Evolutionary conservation across 148 eudicot genomes (phyloP), one percentile per base, ranked within the genome.

Genomic region (Beta vulgaris): DNA sequence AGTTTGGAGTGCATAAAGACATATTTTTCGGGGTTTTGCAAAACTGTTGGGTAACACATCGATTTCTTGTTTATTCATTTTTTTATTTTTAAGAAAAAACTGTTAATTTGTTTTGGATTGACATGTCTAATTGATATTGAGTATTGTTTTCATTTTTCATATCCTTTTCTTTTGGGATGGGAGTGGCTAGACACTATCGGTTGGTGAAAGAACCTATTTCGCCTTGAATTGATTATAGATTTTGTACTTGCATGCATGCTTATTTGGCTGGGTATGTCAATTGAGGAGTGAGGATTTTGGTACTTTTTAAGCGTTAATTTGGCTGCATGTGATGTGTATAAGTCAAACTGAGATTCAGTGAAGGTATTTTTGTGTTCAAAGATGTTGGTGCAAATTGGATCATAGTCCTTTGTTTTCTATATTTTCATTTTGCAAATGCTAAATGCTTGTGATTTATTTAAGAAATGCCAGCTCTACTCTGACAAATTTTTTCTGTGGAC

Each of bases 401-500:
- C 6, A 2, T 18, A 18, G 8, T 23, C 21, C 40, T 21, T 36
- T 21, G 0, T 6, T 64, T 32, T 21, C 2, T 21, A 32, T 18
- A 6, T 34, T 7, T n/a, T 34, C 39, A 35, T 29, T 63, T 16
- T 58, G 1, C 5, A 58, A 57, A 13, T 29, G 43, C 25, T 32
- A 34, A 18, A 15, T 53, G 9, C 44, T 11, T 25, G 60, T 68
- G 40, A 26, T 13, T 69, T 63, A 11, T 60, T 21, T n/a, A n/a
- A 29, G 46, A 23, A 25, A 12, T 58, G 37, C 32, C 21, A 29
- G 49, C 18, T 25, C 43, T 19, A 43, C 51, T 42, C 35, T 12
- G 73, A 76, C 69, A 66, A 25, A n/a, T 72, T 21, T 23, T 40
- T 34, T 65, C 66, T 74, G 14, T 77, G 63, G 44, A 53, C 43